Conservation (phyloP, 192 early-diverging fungal genomes). For the Diversispora eburnea region DNA sequence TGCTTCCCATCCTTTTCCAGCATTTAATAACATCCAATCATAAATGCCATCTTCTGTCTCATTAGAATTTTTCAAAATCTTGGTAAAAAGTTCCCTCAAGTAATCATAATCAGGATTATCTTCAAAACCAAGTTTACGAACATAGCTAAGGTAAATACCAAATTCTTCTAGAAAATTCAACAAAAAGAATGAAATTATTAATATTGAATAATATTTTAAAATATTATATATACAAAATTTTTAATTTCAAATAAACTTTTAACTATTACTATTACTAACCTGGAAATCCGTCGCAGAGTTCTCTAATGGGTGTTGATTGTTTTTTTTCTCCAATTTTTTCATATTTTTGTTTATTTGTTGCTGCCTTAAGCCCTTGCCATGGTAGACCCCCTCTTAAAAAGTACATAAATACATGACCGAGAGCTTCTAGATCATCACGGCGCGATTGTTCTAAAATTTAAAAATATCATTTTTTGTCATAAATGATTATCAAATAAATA, state of each 20-base stretch:
- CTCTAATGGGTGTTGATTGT: slow-evolving; percentile 82
- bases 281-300: slow-evolving; percentile 88
- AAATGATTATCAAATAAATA: slow-evolving; percentile 2
- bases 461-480: not conserved
- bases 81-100: slow-evolving; percentile 78
- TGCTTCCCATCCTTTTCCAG: slow-evolving; percentile 54
- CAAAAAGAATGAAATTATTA: not conserved
- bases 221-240: not conserved
- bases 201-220: not conserved
- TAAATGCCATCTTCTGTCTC: slow-evolving; percentile 89
- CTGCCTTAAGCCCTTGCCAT: slow-evolving; percentile 98
- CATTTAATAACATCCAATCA: slow-evolving; percentile 82
- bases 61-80: slow-evolving; percentile 63
- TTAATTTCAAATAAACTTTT: not conserved
- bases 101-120: slow-evolving; percentile 98
- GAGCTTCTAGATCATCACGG: slow-evolving; percentile 94
- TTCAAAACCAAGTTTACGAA: slow-evolving; percentile 89
- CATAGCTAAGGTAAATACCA: slow-evolving; percentile 84
- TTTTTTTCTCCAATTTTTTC: slow-evolving; percentile 99
- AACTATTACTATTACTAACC: slow-evolving; percentile 44
- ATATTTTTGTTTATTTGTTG: slow-evolving; percentile 99
- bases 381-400: slow-evolving; percentile 91
- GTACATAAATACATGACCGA: slow-evolving; percentile 99
- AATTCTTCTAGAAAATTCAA: slow-evolving; percentile 69
- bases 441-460: slow-evolving; percentile 85